Conservation (phyloP, 2,329 filamentous ascomycete species). For the Pseudocercospora ulei region DNA sequence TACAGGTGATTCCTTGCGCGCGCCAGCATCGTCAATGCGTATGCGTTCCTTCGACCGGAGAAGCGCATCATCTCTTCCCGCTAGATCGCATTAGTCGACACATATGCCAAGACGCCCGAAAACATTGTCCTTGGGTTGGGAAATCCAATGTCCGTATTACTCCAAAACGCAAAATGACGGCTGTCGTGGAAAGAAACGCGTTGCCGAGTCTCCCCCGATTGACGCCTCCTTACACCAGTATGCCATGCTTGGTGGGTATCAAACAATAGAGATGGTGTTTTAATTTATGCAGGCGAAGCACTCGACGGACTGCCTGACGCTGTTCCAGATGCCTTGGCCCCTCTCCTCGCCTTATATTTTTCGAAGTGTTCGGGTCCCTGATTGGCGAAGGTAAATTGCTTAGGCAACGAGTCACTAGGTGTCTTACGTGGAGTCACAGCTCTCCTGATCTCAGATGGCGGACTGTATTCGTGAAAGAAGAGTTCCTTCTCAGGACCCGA, state of each 20-base stretch:
- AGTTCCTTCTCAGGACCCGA: slow-evolving; percentile 32
- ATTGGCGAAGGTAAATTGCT: slow-evolving; percentile 44
- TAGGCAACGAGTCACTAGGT: slow-evolving; percentile 32
- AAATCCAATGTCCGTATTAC: neutral
- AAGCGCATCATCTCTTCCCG: slow-evolving; percentile 2
- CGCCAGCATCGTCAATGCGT: neutral
- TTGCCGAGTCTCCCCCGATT: neutral
- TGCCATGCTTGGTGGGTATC: slow-evolving; percentile 4
- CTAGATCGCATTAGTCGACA: neutral
- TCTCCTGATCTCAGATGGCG: slow-evolving; percentile 37
- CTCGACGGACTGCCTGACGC: slow-evolving; percentile 22
- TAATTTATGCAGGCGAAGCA: slow-evolving; percentile 13
- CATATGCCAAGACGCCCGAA: neutral
- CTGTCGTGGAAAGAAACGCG: slow-evolving; percentile 4
- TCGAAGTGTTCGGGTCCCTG: slow-evolving; percentile 41
- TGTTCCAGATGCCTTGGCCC: slow-evolving; percentile 12
- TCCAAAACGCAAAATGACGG: slow-evolving; percentile 6
- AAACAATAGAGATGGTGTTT: slow-evolving; percentile 7
- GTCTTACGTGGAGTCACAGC: slow-evolving; percentile 30
- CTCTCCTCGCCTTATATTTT: slow-evolving; percentile 27
- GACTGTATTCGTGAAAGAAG: slow-evolving; percentile 42
- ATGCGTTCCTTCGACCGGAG: slow-evolving; percentile 6
- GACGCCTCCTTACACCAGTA: slow-evolving; percentile 2
- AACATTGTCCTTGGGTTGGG: slow-evolving; percentile 1
- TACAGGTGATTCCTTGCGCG: slow-evolving; percentile 4